These are phyloP conservation scores for Thalassiosira delicatula DNA, from an alignment of 352 stramenopile genomes.

Conservation along the genomic window DNA sequence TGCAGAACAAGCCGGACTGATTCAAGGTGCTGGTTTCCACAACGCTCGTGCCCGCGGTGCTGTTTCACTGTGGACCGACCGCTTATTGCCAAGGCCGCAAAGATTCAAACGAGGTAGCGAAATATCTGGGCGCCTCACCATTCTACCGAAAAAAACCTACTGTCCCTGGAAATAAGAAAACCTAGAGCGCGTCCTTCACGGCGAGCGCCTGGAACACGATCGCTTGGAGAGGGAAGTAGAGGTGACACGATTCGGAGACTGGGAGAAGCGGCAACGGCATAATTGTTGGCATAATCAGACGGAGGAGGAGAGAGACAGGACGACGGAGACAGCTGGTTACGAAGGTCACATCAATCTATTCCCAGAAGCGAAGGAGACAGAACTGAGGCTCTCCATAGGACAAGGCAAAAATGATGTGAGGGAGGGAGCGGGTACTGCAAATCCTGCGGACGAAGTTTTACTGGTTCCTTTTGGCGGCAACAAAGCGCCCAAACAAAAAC, in stretches of 20 bases:
- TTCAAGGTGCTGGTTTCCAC: conserved; percentile 60
- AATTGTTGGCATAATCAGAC: too few relatives aligned
- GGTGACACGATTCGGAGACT: not conserved
- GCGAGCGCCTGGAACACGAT: conserved; percentile 63
- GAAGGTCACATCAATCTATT: conserved; percentile 60
- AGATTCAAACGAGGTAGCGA: too few relatives aligned
- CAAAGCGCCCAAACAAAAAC: conserved; percentile 28
- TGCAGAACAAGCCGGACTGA: conserved; percentile 57
- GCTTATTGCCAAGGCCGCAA: too few relatives aligned
- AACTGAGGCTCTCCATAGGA: conserved; percentile 14
- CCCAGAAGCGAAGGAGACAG: conserved; percentile 40
- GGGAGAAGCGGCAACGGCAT: too few relatives aligned
- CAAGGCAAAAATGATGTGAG: not conserved
- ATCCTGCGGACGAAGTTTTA: conserved; percentile 4
- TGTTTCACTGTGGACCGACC: conserved; percentile 57
- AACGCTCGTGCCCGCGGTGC: conserved; percentile 51
- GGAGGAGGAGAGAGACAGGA: too few relatives aligned
- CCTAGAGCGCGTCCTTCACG: conserved; percentile 69
- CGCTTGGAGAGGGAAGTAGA: conserved; percentile 24
- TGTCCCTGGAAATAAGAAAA: conserved; percentile 78
- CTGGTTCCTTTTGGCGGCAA: conserved; percentile 26
- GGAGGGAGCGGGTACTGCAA: not conserved
- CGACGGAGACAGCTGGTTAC: too few relatives aligned
- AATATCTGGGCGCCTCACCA: conserved; percentile 78
- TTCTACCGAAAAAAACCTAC: conserved; percentile 77